Percentiles rank a stretch among this genome's conserved stretches.
Evolutionary conservation across 2,329 filamentous ascomycete genomes (phyloP).

Genomic region (Mycocentrospora acerina): DNA sequence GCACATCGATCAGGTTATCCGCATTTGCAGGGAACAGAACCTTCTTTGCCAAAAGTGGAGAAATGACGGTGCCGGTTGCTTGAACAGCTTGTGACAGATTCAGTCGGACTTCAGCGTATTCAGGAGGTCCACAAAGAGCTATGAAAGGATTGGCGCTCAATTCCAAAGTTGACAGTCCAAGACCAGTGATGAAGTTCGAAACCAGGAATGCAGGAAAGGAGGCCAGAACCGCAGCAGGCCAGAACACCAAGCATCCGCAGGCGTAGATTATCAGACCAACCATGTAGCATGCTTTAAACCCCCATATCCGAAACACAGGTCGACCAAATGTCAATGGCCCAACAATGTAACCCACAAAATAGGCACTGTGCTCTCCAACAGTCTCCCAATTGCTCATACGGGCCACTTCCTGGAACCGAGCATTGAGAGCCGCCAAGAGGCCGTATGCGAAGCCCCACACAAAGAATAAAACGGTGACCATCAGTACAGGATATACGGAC

Average conservation of each 20-base stretch:
- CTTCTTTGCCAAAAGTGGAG: conserved; percentile 60
- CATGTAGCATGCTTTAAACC: conserved; percentile 64
- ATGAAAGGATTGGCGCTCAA: conserved; percentile 65
- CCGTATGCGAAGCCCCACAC: conserved; percentile 92
- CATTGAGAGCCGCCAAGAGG: conserved; percentile 78
- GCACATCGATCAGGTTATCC: conserved; percentile 59
- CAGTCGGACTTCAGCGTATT: conserved; percentile 61
- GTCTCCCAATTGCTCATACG: conserved; percentile 63
- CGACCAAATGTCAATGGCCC: conserved; percentile 69
- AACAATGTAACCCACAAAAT: conserved; percentile 71
- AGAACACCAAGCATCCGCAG: conserved; percentile 63
- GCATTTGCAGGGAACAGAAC: conserved; percentile 58
- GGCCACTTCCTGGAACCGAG: conserved; percentile 64
- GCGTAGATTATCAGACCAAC: conserved; percentile 63
- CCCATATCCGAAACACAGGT: conserved; percentile 58
- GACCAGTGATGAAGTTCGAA: conserved; percentile 64
- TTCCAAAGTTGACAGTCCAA: conserved; percentile 62
- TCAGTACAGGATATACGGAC: conserved; percentile 69
- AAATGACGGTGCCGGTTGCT: conserved; percentile 60
- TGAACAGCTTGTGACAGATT: conserved; percentile 64
- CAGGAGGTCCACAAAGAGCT: conserved; percentile 60
- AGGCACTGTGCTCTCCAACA: conserved; percentile 67
- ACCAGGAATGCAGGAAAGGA: conserved; percentile 62
- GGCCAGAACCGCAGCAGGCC: conserved; percentile 64
- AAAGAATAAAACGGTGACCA: conserved; percentile 81